phyloP scores from a whole-genome alignment of 2,329 filamentous ascomycete genomes.

The Pyricularia sp. region DNA sequence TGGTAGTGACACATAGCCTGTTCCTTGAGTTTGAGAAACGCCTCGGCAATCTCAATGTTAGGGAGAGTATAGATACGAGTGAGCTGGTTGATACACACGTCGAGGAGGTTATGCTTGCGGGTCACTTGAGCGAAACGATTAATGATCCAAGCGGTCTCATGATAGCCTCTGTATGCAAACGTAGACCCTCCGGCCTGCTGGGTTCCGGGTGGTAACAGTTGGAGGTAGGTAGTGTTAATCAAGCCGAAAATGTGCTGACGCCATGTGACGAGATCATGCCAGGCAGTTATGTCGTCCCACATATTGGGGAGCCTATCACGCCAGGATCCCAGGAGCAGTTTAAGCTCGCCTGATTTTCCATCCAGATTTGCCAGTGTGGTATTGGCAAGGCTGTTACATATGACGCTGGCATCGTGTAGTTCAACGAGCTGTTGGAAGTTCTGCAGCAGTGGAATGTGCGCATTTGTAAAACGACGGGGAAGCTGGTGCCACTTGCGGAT shows the following conservation, averaged over 20 bases:
- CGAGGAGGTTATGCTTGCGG: constrained; percentile 89
- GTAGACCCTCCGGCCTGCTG: constrained; percentile 82
- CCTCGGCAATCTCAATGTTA: constrained; percentile 99
- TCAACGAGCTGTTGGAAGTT: constrained; percentile 98
- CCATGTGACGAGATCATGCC: constrained; percentile 99
- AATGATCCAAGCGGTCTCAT: constrained; percentile 99
- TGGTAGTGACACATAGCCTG: constrained; percentile 99
- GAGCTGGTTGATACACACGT: constrained; percentile 94
- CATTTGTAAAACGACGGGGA: constrained; percentile 86
- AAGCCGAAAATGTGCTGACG: constrained; percentile 97
- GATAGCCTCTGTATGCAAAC: constrained; percentile 93
- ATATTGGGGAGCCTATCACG: constrained; percentile 91
- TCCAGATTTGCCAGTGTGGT: constrained; percentile 84
- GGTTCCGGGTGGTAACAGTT: constrained; percentile 69
- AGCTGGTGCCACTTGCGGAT: constrained; percentile 99
- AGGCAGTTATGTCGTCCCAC: constrained; percentile 99
- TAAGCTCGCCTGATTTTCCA: constrained; percentile 89
- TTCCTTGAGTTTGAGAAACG: constrained; percentile 95
- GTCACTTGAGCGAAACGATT: constrained; percentile 97
- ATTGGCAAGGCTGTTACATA: constrained; percentile 79
- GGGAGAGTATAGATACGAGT: constrained; percentile 97
- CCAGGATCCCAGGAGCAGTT: constrained; percentile 89
- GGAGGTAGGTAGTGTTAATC: constrained; percentile 90
- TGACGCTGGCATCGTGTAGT: constrained; percentile 93
- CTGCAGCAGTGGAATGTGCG: constrained; percentile 88